A percentile compares a stretch with the other conserved stretches of the same genome.
Evolutionary conservation across 2,329 filamentous ascomycete species (phyloP).

Genomic region (Dactylellina parvicollis): DNA sequence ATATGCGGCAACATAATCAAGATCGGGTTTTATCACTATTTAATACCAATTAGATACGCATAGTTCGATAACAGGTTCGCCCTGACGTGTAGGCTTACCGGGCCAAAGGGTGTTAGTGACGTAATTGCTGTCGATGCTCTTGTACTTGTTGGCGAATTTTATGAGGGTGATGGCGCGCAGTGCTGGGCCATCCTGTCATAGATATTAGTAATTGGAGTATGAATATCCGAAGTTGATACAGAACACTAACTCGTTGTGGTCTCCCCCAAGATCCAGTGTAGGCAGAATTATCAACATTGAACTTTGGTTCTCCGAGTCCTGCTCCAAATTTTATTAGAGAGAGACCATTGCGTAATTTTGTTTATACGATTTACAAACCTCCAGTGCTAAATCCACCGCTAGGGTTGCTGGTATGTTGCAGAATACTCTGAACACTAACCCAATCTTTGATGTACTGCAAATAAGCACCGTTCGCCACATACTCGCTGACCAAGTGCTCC

Average conservation of each 20-base stretch:
- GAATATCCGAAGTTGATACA: not conserved
- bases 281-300: conserved; percentile 62
- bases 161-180: conserved; percentile 64
- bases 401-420: conserved; percentile 41
- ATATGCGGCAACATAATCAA: conserved; percentile 63
- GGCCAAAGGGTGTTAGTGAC: conserved; percentile 61
- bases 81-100: conserved; percentile 51
- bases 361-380: conserved; percentile 3
- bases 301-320: conserved; percentile 62
- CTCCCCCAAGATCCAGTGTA: conserved; percentile 61
- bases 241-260: conserved; percentile 60
- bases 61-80: not conserved
- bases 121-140: conserved; percentile 57
- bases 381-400: conserved; percentile 56
- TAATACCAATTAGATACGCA: conserved; percentile 3
- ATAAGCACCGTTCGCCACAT: conserved; percentile 57
- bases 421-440: conserved; percentile 31
- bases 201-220: conserved; percentile 1
- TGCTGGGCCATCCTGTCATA: conserved; percentile 61
- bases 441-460: conserved; percentile 47
- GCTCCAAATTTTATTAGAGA: not conserved
- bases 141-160: conserved; percentile 62
- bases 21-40: conserved; percentile 60
- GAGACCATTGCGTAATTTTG: not conserved
- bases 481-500: conserved; percentile 62